Evolutionary conservation across 2,329 filamentous ascomycete species (phyloP), one percentile per base, ranked within the genome.

Genomic region (Colletotrichum ledebouriae): DNA sequence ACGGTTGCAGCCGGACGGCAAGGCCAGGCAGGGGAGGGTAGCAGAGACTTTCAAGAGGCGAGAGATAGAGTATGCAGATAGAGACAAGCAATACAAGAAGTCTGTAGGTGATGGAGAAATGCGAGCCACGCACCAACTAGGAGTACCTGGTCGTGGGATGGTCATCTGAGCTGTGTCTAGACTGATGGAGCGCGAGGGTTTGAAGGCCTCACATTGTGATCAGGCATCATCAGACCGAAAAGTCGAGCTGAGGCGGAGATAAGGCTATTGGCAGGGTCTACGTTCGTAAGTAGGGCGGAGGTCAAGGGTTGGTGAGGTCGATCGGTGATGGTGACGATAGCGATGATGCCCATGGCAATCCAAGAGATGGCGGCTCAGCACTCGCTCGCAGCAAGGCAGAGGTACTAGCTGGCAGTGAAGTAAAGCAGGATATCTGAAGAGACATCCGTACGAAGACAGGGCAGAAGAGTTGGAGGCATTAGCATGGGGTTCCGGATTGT

Each of bases 1-100:
- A n/a, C 47, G 64, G 61, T 64, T 68, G 65, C 60, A 68, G 65
- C 65, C 65, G 65, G 65, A 65, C 61, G 65, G 60, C 65, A 68
- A 65, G 55, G 55, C 55, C 20, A 65, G 42, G 65, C 55, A 68
- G 55, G 65, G 65, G 53, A 59, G 25, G 47, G 53, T 47, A 29
- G 60, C 42, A 52, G 55, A 64, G 56, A 52, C 41, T 33, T 63
- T 34, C 47, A 37, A 34, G 33, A 56, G 41, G 33, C 22, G 65
- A 64, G 65, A 64, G 65, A 68, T 59, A 59, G 65, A 68, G 53
- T n/a, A 22, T 59, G 52, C 29, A 29, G 52, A 58, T 53, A 37
- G 25, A 58, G 17, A 58, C 25, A 57, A 13, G 57, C 41, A 62
- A 52, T 22, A 39, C 39, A n/a, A 37, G 6, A 53, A 58, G 39